Conservation (phyloP, 2,329 filamentous ascomycete species). For the Ophiostoma ips region DNA sequence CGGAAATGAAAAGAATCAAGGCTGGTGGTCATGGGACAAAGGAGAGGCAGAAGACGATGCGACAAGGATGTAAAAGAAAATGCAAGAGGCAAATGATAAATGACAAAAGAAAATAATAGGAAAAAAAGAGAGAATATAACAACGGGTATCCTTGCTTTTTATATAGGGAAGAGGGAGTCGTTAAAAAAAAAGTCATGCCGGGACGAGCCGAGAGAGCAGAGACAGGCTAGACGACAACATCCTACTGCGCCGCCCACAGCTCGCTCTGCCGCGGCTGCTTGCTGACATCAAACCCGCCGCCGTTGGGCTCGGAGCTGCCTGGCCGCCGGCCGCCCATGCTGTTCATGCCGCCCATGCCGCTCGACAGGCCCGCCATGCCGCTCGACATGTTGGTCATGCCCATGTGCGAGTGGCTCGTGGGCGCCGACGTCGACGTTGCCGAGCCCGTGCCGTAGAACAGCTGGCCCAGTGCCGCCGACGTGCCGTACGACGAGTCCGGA, state of each 20-base stretch:
- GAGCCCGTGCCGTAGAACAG: conserved; percentile 57
- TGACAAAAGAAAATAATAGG: not conserved
- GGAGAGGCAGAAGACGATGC: no score
- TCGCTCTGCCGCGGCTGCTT: conserved; percentile 38
- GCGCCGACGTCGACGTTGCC: not conserved
- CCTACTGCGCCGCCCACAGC: conserved; percentile 38
- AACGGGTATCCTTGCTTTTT: conserved; percentile 1
- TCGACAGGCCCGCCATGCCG: not conserved
- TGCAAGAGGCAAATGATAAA: not conserved
- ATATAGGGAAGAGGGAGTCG: not conserved
- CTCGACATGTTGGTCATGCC: not conserved
- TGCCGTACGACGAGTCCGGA: conserved; percentile 52
- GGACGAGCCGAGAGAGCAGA: not conserved
- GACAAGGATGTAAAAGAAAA: no score
- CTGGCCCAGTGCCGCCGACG: conserved; percentile 44
- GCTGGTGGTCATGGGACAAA: not conserved
- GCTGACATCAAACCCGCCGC: conserved; percentile 5
- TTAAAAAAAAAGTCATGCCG: not conserved
- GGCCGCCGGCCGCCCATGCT: conserved; percentile 49
- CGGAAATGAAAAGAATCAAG: not conserved
- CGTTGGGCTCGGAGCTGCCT: conserved; percentile 56
- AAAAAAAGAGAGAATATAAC: not conserved
- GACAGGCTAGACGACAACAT: not conserved
- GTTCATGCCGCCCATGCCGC: not conserved
- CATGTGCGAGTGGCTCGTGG: not conserved